Conservation (phyloP, 148 eudicot species). For the Salicornia ramosissima region DNA sequence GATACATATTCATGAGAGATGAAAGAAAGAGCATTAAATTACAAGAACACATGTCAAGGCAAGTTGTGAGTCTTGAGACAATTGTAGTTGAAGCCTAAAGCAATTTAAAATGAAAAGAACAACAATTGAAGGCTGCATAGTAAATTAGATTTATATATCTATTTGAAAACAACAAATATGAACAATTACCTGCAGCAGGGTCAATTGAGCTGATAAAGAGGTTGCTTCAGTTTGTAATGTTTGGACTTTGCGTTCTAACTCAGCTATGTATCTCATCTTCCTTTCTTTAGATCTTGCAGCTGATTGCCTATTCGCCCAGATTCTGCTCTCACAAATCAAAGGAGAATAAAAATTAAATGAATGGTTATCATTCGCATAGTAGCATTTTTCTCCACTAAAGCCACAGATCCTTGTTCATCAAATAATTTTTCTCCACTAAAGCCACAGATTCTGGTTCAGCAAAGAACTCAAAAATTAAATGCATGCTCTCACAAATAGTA, state of each 20-base stretch:
- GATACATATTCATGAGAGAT: neutral
- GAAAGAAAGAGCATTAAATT: neutral
- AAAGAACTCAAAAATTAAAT: too few relatives aligned
- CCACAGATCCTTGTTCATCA: too few relatives aligned
- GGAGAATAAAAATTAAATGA: neutral
- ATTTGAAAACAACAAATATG: neutral
- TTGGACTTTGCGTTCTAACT: conserved; percentile 77
- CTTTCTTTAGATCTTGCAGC: conserved; percentile 91
- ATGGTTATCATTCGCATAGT: neutral
- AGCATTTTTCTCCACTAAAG: too few relatives aligned
- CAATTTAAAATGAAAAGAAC: neutral
- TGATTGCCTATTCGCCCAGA: conserved; percentile 85
- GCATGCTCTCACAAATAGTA: too few relatives aligned
- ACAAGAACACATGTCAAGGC: neutral
- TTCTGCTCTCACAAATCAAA: conserved; percentile 32
- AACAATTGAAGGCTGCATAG: neutral
- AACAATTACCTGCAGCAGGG: conserved; percentile 58
- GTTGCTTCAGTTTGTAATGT: conserved; percentile 78
- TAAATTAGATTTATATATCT: neutral
- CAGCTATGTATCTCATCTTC: conserved; percentile 79
- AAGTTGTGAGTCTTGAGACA: neutral
- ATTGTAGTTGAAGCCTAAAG: neutral
- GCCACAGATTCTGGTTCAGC: too few relatives aligned
- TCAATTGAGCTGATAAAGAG: conserved; percentile 64
- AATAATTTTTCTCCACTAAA: too few relatives aligned